Base-by-base conservation (phyloP, 1,284 basidiomycete species). In the Butyriboletus appendiculatus region DNA sequence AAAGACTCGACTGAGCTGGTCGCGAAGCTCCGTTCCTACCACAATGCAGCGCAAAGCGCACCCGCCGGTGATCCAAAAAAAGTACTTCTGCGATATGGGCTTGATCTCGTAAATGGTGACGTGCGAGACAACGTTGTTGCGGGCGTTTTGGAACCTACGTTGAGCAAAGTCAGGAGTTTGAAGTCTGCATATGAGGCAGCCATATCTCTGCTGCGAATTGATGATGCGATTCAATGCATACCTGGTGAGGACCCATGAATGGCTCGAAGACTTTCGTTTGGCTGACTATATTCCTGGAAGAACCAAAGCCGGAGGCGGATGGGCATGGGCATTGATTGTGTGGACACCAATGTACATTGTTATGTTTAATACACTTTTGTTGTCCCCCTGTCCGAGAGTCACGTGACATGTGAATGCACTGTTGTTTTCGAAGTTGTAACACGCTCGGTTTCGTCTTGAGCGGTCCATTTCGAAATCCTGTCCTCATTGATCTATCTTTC, bases 1-100 rank as follows among this genome's bases (percentile, higher is more conserved):
- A 98, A 99, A 73, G 97, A 99, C 73, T 95, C 95, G 45, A 99
- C 96, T 2, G 95, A 98, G 54, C 85, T 99, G 26, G 95, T 99
- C 40, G 96, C 97, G 50, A 98, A 98, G 75, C 80, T 99, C 52
- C 87, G 97, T 44, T 91, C 96, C 10, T 99, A 96, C 77, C 96
- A 99, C 78, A 96, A 97, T 64, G 92, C 94, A 32, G 96, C 96
- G 4, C 97, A 98, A 76, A 94, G 90, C 62, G 94, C 93, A 5
- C 87, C 92, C 1, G 80, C 79, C 1, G 90, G 89, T 35, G 97
- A 99, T 73, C 92, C 95, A n/a, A 97, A 97, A 78, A 94, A 97
- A 74, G 85, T 78, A n/a, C 79, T 98, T 45, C 78, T 97, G 71
- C 92, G 93, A 62, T 99, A 98, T 71, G 97, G 97, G 5, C 82